phyloP scores from a whole-genome alignment of 2,329 filamentous ascomycete genomes.

The Plenodomus biglobosus region DNA sequence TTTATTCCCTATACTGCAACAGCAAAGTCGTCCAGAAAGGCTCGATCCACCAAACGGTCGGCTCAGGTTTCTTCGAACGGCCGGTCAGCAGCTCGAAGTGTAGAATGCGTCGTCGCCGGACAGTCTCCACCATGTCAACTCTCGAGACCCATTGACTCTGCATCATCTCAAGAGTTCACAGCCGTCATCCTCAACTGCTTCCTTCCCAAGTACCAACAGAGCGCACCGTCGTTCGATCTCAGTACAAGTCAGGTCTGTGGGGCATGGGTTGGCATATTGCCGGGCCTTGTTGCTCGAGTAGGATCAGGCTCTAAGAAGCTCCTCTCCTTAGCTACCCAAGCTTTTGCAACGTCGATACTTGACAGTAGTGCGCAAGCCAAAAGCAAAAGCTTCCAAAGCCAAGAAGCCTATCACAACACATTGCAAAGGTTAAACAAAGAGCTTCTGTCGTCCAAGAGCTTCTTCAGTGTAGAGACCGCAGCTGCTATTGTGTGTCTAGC shows the following conservation, averaged over 20 bases:
- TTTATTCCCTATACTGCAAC: conserved; percentile 17
- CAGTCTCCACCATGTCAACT: too few species aligned
- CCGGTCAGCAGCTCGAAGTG: too few species aligned
- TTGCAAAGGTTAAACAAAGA: conserved; percentile 31
- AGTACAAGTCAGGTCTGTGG: conserved; percentile 38
- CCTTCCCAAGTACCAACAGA: conserved; percentile 10
- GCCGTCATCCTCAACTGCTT: conserved; percentile 7
- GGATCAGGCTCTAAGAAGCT: conserved; percentile 11
- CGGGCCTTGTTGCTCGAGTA: conserved; percentile 25
- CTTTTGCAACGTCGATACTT: conserved; percentile 38
- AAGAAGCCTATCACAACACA: conserved; percentile 35
- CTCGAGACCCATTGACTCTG: too few species aligned
- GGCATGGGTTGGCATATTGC: conserved; percentile 47
- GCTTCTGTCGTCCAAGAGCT: conserved; percentile 7
- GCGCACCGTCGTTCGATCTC: conserved; percentile 17
- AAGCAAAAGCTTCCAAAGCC: conserved; percentile 23
- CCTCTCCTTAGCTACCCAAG: conserved; percentile 37
- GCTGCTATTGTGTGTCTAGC: conserved; percentile 45
- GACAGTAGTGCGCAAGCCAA: conserved; percentile 18
- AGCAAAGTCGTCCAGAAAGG: background rate
- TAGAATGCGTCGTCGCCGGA: too few species aligned
- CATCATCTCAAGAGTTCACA: background rate
- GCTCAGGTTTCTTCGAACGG: too few species aligned
- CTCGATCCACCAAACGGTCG: background rate
- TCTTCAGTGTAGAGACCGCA: conserved; percentile 25